Percentiles rank a stretch among this genome's conserved stretches.
These are phyloP conservation scores for Glycine tomentella DNA, from an alignment of 306 rosid species.

Conservation along the genomic window DNA sequence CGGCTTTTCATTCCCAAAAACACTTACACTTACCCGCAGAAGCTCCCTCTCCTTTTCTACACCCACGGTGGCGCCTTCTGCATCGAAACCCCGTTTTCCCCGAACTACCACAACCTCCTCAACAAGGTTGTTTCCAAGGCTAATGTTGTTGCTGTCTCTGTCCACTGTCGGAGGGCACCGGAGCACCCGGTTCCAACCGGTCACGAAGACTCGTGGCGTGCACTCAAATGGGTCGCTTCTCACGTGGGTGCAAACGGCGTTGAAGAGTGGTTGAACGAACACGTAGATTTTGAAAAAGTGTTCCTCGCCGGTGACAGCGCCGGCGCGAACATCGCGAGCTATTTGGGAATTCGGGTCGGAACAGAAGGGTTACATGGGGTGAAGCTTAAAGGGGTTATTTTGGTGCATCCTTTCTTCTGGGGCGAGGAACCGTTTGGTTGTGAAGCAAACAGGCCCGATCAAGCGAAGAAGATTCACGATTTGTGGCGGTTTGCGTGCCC, in stretches of 20 bases:
- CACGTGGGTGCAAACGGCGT: conserved; percentile 59
- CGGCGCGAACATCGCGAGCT: conserved; percentile 71
- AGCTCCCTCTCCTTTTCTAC: conserved; percentile 73
- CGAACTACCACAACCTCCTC: conserved; percentile 58
- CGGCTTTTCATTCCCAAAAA: conserved; percentile 67
- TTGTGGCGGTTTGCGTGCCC: conserved; percentile 69
- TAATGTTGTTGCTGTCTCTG: conserved; percentile 64
- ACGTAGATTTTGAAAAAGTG: conserved; percentile 59
- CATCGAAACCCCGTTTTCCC: conserved; percentile 66
- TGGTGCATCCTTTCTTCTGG: conserved; percentile 77
- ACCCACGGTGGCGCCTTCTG: conserved; percentile 79
- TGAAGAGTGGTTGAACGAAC: conserved; percentile 62
- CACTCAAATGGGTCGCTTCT: conserved; percentile 68
- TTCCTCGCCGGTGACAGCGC: conserved; percentile 78
- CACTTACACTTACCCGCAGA: conserved; percentile 28
- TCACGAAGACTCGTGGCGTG: conserved; percentile 72
- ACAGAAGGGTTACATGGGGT: conserved; percentile 52
- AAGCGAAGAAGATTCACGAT: not conserved
- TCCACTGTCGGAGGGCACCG: conserved; percentile 75
- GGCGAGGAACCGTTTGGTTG: conserved; percentile 58
- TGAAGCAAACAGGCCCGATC: conserved; percentile 40
- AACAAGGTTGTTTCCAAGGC: conserved; percentile 54
- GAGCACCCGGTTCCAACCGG: conserved; percentile 68
- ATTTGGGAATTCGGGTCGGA: conserved; percentile 63
- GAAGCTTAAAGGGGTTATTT: conserved; percentile 52